A percentile compares a stretch with the other conserved stretches of the same genome.
phyloP scores from a whole-genome alignment of 2,329 filamentous ascomycete genomes.

The Massarina eburnea region DNA sequence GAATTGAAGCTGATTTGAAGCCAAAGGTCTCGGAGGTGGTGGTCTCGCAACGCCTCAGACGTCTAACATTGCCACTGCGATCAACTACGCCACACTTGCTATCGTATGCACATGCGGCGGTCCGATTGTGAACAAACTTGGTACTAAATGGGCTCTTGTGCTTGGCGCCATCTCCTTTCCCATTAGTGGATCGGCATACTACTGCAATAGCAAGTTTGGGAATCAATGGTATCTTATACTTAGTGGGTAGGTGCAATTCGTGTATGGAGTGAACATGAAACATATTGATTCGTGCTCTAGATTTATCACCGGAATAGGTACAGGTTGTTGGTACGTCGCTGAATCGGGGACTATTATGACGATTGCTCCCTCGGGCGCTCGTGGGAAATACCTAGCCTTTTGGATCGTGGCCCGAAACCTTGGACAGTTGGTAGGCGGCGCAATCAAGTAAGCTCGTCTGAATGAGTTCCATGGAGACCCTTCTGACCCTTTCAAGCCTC shows the following conservation, averaged over 20 bases:
- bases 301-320: slow-evolving; percentile 30
- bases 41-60: slow-evolving; percentile 50
- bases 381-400: slow-evolving; percentile 52
- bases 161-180: slow-evolving; percentile 49
- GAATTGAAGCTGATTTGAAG: slow-evolving; percentile 16
- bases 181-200: slow-evolving; percentile 52
- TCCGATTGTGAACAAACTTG: slow-evolving; percentile 51
- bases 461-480: no score
- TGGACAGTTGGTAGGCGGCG: slow-evolving; percentile 51
- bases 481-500: no score
- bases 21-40: slow-evolving; percentile 44
- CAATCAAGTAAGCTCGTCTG: no score
- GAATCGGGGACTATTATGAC: slow-evolving; percentile 54
- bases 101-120: slow-evolving; percentile 48
- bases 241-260: no score
- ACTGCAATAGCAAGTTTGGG: slow-evolving; percentile 53
- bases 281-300: no score
- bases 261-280: no score
- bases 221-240: slow-evolving; percentile 49
- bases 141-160: slow-evolving; percentile 51
- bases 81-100: slow-evolving; percentile 33
- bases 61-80: slow-evolving; percentile 44
- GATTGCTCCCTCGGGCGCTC: slow-evolving; percentile 49
- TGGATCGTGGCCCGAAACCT: slow-evolving; percentile 54
- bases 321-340: slow-evolving; percentile 53